Conservation (phyloP, 331 rosid species). For the Pyracantha coccinea region DNA sequence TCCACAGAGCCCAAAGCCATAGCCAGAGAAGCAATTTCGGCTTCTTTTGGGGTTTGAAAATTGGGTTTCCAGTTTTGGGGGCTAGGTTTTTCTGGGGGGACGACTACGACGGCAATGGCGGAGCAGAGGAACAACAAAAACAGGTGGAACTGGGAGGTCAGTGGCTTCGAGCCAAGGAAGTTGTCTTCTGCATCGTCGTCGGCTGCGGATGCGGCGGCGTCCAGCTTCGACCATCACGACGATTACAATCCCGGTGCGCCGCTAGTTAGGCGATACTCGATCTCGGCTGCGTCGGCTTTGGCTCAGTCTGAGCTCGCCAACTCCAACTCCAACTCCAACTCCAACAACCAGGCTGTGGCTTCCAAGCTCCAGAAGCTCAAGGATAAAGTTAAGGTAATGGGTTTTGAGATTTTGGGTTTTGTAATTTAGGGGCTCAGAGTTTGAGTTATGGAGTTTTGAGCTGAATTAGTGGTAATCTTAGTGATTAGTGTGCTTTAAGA, state of each 20-base stretch:
- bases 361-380: slow-evolving; percentile 59
- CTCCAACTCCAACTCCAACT: not conserved
- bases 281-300: slow-evolving; percentile 54
- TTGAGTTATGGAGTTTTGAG: slow-evolving; percentile 4
- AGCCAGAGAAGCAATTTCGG: slow-evolving; percentile 4
- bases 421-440: not conserved
- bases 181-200: slow-evolving; percentile 15
- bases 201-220: not conserved
- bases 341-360: slow-evolving; percentile 23
- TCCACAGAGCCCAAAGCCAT: slow-evolving; percentile 4
- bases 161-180: slow-evolving; percentile 91
- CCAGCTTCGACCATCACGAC: slow-evolving; percentile 30
- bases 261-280: slow-evolving; percentile 62
- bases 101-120: slow-evolving; percentile 38
- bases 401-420: not conserved
- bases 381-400: slow-evolving; percentile 71
- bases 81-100: slow-evolving; percentile 6
- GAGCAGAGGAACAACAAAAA: slow-evolving; percentile 63
- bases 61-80: not conserved
- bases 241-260: slow-evolving; percentile 52
- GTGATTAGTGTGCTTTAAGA: not conserved
- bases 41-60: slow-evolving; percentile 10
- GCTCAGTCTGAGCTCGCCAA: slow-evolving; percentile 44
- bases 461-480: not conserved
- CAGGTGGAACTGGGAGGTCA: slow-evolving; percentile 95